Evolutionary conservation across 805 yeast genomes (phyloP).

Genomic region (Starmerella sirachaensis): DNA sequence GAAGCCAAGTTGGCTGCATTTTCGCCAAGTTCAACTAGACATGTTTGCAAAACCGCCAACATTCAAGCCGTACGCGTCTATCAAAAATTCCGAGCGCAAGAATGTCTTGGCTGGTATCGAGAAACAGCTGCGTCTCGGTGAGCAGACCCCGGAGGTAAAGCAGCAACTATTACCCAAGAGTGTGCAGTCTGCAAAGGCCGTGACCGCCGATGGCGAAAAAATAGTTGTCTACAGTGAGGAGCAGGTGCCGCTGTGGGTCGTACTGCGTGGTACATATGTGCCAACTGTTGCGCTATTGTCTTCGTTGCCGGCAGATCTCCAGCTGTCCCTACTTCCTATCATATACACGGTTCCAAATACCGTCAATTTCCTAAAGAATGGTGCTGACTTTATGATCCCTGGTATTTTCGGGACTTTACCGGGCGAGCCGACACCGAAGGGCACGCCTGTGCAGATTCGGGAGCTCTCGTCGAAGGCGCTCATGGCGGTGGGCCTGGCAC

Average conservation of each 20-base stretch:
- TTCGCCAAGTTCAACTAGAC: not conserved
- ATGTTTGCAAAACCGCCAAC: constrained; percentile 25
- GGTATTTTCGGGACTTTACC: constrained; percentile 48
- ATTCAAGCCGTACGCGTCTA: constrained; percentile 61
- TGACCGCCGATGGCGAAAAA: constrained; percentile 35
- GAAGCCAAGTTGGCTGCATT: too few relatives aligned
- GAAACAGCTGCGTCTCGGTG: constrained; percentile 27
- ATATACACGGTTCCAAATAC: constrained; percentile 66
- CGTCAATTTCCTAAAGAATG: constrained; percentile 53
- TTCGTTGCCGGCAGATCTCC: constrained; percentile 41
- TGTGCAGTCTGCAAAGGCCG: constrained; percentile 54
- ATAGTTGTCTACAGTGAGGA: constrained; percentile 55
- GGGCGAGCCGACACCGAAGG: constrained; percentile 30
- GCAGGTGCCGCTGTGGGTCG: constrained; percentile 64
- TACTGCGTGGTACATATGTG: constrained; percentile 29
- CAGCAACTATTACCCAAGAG: constrained; percentile 38
- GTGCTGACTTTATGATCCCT: constrained; percentile 49
- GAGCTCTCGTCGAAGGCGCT: constrained; percentile 32
- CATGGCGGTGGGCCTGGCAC: constrained; percentile 21
- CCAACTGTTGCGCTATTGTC: constrained; percentile 67
- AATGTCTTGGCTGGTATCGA: constrained; percentile 38
- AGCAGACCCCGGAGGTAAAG: constrained; percentile 23
- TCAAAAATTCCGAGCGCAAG: constrained; percentile 72
- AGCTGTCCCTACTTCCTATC: constrained; percentile 41
- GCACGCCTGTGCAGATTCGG: constrained; percentile 61